These are phyloP conservation scores for Suillus occidentalis DNA, from an alignment of 768 basidiomycete genomes.

Conservation along the genomic window DNA sequence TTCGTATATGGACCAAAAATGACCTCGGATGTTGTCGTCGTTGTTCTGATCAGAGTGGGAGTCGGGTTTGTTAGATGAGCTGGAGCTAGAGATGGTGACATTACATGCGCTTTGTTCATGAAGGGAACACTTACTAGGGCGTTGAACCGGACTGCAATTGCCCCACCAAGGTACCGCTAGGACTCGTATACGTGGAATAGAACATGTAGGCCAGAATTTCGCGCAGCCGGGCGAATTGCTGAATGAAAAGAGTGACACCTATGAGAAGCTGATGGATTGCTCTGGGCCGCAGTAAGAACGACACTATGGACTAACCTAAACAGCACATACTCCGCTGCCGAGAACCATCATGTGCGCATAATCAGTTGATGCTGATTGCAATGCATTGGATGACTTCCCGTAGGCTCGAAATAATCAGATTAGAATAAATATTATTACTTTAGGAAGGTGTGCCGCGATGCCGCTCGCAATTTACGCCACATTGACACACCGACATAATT, in stretches of 20 bases:
- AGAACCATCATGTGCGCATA: background rate
- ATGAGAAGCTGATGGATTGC: background rate
- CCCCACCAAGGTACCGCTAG: background rate
- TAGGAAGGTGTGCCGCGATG: too few species aligned
- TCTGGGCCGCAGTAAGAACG: background rate
- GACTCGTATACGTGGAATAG: background rate
- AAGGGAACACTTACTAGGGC: background rate
- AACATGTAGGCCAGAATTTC: background rate
- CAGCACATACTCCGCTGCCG: background rate
- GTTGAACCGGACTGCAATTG: background rate
- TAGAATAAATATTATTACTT: too few species aligned
- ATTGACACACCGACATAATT: too few species aligned
- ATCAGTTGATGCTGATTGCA: background rate
- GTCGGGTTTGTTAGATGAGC: background rate
- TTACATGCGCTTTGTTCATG: background rate
- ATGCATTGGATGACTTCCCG: too few species aligned
- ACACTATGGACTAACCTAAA: background rate
- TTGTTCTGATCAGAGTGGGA: background rate
- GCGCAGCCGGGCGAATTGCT: background rate
- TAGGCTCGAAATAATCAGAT: too few species aligned
- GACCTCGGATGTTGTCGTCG: background rate
- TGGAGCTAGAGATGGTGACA: background rate
- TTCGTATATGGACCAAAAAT: constrained; percentile 17
- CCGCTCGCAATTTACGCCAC: too few species aligned
- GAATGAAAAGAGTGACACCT: background rate